A percentile compares a stretch with the other conserved stretches of the same genome.
Conservation (phyloP, 805 yeast species). For the Nakazawaea laoshanensis region DNA sequence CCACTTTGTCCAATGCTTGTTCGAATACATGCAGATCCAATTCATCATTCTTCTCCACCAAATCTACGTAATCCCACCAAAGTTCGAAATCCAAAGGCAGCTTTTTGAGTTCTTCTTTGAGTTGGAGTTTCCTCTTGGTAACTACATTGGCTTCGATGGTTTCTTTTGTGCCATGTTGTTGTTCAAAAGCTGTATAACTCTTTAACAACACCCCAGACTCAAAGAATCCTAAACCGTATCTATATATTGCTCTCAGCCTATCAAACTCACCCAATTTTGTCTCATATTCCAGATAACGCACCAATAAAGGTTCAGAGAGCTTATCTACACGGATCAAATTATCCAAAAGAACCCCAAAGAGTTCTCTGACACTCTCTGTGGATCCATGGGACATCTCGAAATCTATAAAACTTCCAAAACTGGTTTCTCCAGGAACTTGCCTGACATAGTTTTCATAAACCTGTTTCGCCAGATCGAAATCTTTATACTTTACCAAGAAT, state of each 20-base stretch:
- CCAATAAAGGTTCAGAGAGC: constrained; percentile 31
- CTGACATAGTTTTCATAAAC: constrained; percentile 50
- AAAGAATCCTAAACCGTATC: constrained; percentile 39
- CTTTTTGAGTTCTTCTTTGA: constrained; percentile 36
- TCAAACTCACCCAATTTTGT: constrained; percentile 45
- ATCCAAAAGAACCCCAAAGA: constrained; percentile 63
- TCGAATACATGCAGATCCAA: constrained; percentile 25
- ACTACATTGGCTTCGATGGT: constrained; percentile 46
- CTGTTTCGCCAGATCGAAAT: constrained; percentile 43
- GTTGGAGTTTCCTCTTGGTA: constrained; percentile 44
- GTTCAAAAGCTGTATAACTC: constrained; percentile 51
- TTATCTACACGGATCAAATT: constrained; percentile 24
- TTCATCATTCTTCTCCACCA: constrained; percentile 33
- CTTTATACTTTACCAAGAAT: constrained; percentile 59
- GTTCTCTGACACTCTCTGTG: constrained; percentile 42
- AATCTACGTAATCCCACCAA: constrained; percentile 72
- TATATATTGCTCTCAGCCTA: constrained; percentile 51
- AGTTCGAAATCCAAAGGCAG: constrained; percentile 58
- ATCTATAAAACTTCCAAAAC: constrained; percentile 71
- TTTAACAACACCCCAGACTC: constrained; percentile 24
- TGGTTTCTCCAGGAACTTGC: constrained; percentile 39
- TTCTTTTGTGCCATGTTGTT: constrained; percentile 47
- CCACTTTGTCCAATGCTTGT: neutral
- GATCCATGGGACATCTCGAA: constrained; percentile 55
- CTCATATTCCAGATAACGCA: constrained; percentile 69